Percentiles rank a stretch among this genome's conserved stretches.
These are phyloP conservation scores for Glonium stellatum DNA, from an alignment of 495 filamentous ascomycete species.

Conservation along the genomic window DNA sequence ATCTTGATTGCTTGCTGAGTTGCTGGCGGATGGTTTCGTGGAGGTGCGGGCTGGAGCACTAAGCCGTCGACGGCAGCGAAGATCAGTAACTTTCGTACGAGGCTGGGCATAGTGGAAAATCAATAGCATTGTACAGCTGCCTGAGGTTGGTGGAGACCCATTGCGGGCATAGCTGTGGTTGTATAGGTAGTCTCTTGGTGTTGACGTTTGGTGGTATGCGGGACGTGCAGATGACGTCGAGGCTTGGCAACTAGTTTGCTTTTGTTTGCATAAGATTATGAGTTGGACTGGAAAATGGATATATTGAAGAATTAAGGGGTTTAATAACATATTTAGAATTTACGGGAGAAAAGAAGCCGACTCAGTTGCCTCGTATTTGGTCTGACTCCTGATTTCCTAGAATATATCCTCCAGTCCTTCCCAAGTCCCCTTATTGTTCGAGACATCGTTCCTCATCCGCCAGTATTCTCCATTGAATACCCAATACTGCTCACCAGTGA, in stretches of 20 bases:
- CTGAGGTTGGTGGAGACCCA: not conserved
- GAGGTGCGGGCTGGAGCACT: slow-evolving; percentile 63
- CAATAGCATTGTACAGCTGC: not conserved
- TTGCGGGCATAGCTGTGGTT: not conserved
- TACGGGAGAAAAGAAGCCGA: not conserved
- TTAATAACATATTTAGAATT: not conserved
- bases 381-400: slow-evolving; percentile 27
- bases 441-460: slow-evolving; percentile 56
- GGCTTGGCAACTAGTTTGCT: not conserved
- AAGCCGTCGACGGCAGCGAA: slow-evolving; percentile 83
- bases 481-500: slow-evolving; percentile 91
- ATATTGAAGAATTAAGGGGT: too few species aligned
- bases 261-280: not conserved
- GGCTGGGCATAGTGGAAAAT: slow-evolving; percentile 62
- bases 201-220: not conserved
- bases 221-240: slow-evolving; percentile 1
- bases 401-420: slow-evolving; percentile 65
- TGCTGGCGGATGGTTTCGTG: slow-evolving; percentile 33
- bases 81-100: slow-evolving; percentile 72
- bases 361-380: not conserved
- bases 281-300: too few species aligned
- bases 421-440: slow-evolving; percentile 42
- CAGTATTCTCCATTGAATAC: slow-evolving; percentile 83
- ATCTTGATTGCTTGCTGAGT: slow-evolving; percentile 52
- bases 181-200: not conserved